These are phyloP conservation scores for Neopestalotiopsis clavispora DNA, from an alignment of 2,329 filamentous ascomycete genomes.

Conservation along the genomic window DNA sequence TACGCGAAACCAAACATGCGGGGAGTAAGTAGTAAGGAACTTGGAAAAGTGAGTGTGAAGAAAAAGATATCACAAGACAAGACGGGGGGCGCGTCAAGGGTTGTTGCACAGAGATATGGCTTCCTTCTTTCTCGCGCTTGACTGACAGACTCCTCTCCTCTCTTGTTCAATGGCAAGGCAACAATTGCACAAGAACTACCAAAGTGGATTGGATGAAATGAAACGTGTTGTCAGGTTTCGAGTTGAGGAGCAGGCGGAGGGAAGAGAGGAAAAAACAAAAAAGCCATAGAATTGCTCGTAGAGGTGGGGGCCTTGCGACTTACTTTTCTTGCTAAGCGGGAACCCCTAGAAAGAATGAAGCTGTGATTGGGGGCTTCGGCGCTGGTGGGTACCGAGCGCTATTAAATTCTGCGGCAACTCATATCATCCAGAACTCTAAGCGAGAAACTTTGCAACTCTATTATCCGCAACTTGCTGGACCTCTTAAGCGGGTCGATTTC, in stretches of 20 bases:
- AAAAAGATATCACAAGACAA: neutral
- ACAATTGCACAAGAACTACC: neutral
- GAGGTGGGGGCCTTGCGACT: slow-evolving; percentile 8
- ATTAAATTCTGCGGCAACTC: slow-evolving; percentile 16
- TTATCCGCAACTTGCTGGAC: slow-evolving; percentile 7
- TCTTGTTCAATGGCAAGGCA: neutral
- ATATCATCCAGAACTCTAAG: slow-evolving; percentile 12
- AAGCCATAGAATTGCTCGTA: slow-evolving; percentile 12
- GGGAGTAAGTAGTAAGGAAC: too few species aligned
- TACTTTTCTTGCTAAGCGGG: slow-evolving; percentile 9
- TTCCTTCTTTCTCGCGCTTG: neutral
- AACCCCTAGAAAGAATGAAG: slow-evolving; percentile 2
- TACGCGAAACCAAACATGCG: too few species aligned
- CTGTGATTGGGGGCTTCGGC: slow-evolving; percentile 7
- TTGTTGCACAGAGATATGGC: neutral
- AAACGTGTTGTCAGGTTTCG: slow-evolving; percentile 16
- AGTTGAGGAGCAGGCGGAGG: slow-evolving; percentile 1
- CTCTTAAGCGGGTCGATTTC: neutral
- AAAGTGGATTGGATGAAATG: slow-evolving; percentile 5
- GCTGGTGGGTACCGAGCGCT: slow-evolving; percentile 6
- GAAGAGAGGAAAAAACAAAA: slow-evolving; percentile 4
- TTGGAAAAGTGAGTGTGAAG: neutral
- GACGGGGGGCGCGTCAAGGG: neutral
- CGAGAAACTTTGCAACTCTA: slow-evolving; percentile 16
- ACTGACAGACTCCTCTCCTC: too few species aligned